Conservation (phyloP, 805 yeast genomes). For the Candida mattraensis region DNA sequence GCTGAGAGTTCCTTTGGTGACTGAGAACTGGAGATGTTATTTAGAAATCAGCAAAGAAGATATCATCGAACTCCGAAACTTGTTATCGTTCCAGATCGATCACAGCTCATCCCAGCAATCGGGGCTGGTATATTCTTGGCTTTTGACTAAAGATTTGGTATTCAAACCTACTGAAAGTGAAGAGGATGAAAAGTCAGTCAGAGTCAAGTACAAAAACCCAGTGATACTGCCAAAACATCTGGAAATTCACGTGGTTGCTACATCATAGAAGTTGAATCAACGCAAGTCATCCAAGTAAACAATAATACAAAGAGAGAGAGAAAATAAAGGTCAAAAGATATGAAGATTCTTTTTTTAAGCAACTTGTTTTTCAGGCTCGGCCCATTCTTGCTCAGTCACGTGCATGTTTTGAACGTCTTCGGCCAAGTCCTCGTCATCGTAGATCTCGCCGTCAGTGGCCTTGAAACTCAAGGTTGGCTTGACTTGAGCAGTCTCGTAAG, state of each 20-base stretch:
- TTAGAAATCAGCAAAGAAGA: conserved; percentile 24
- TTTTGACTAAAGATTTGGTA: conserved; percentile 20
- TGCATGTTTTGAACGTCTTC: conserved; percentile 49
- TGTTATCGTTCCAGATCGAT: conserved; percentile 6
- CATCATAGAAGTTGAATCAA: conserved; percentile 4
- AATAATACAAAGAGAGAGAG: conserved; percentile 15
- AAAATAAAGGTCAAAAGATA: conserved; percentile 8
- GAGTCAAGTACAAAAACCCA: conserved; percentile 21
- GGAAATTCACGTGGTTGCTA: conserved; percentile 27
- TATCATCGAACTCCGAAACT: conserved; percentile 15
- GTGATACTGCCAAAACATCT: conserved; percentile 21
- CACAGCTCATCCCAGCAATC: background rate
- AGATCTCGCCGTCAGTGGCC: conserved; percentile 45
- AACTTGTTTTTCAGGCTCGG: conserved; percentile 27
- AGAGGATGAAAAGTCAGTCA: conserved; percentile 16
- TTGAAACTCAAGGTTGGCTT: conserved; percentile 79
- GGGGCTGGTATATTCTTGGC: conserved; percentile 15
- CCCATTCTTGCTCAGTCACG: conserved; percentile 43
- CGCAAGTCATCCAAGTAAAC: conserved; percentile 8
- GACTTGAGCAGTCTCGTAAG: conserved; percentile 91
- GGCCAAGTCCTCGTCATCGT: conserved; percentile 53
- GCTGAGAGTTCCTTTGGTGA: conserved; percentile 21
- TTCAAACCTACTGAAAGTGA: conserved; percentile 8
- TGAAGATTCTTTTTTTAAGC: conserved; percentile 22
- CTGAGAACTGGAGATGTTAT: conserved; percentile 28